These are phyloP conservation scores for Micractinium sp. DNA, from an alignment of 139 green algal genomes.

Conservation along the genomic window DNA sequence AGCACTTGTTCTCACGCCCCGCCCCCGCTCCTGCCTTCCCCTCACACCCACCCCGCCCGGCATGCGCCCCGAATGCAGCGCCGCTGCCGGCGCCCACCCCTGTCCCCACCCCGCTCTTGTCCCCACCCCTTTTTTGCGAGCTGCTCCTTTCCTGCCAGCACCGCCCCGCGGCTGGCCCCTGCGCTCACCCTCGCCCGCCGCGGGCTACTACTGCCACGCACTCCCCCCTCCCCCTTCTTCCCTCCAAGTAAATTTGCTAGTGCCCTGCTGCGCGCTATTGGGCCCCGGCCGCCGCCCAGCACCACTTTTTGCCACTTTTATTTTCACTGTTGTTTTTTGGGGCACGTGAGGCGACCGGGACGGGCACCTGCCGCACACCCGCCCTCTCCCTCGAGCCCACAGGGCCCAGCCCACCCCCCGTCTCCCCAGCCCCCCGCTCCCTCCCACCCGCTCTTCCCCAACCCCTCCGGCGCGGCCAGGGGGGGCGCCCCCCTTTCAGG, in stretches of 20 bases:
- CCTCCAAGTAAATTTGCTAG: neutral
- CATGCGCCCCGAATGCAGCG: neutral
- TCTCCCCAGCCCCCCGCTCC: too few relatives aligned
- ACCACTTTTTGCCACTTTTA: constrained; percentile 14
- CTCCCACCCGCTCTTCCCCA: too few relatives aligned
- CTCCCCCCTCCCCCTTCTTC: neutral
- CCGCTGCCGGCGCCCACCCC: neutral
- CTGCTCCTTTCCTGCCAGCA: neutral
- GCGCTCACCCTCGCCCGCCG: too few relatives aligned
- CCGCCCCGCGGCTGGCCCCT: neutral
- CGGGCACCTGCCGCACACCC: too few relatives aligned
- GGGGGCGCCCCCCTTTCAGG: too few relatives aligned
- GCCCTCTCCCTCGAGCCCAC: too few relatives aligned
- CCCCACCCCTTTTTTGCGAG: neutral
- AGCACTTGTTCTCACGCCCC: neutral
- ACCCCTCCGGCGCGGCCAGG: too few relatives aligned
- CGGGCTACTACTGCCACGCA: too few relatives aligned
- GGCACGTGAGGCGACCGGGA: too few relatives aligned
- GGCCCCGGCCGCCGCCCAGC: neutral
- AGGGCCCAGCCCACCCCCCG: too few relatives aligned
- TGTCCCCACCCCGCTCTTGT: neutral
- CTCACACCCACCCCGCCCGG: neutral
- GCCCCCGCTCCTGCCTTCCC: neutral
- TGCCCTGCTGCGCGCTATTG: neutral
- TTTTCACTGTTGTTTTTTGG: neutral